phyloP scores from a whole-genome alignment of 352 stramenopile species.

The Pilasporangium apinafurcum region DNA sequence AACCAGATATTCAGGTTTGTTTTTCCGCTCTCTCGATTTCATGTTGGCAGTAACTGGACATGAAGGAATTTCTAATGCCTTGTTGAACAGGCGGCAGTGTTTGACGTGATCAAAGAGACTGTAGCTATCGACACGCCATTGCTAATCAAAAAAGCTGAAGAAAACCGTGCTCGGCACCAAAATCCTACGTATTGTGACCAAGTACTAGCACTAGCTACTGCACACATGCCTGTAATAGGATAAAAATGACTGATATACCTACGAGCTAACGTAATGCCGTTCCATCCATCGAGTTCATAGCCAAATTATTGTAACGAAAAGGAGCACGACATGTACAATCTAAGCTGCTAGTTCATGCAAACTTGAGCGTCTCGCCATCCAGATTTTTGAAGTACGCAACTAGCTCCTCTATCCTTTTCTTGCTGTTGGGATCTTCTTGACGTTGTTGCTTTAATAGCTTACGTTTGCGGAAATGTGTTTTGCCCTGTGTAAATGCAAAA shows the following conservation, averaged over 20 bases:
- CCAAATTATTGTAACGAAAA: too few relatives aligned
- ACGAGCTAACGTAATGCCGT: too few relatives aligned
- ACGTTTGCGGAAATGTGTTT: conserved; percentile 37
- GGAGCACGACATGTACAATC: too few relatives aligned
- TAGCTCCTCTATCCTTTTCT: conserved; percentile 49
- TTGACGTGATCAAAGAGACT: conserved; percentile 64
- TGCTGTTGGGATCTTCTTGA: conserved; percentile 24
- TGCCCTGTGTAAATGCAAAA: conserved; percentile 41
- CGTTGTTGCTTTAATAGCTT: conserved; percentile 18
- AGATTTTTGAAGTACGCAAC: conserved; percentile 56
- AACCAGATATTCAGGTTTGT: conserved; percentile 76
- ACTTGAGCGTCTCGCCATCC: conserved; percentile 47
- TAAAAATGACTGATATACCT: too few relatives aligned
- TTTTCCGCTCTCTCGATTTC: too few relatives aligned
- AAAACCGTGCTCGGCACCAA: conserved; percentile 70
- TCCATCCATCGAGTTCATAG: too few relatives aligned
- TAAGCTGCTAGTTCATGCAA: conserved; percentile 11
- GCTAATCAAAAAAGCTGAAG: conserved; percentile 64
- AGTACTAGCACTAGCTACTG: conserved; percentile 35
- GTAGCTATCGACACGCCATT: conserved; percentile 45
- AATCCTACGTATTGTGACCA: conserved; percentile 69
- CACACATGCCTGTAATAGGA: too few relatives aligned
- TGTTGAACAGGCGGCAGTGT: conserved; percentile 43
- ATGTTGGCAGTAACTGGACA: too few relatives aligned
- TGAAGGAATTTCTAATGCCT: background rate